phyloP scores from a whole-genome alignment of 257 asterid species.

The Lavandula angustifolia region DNA sequence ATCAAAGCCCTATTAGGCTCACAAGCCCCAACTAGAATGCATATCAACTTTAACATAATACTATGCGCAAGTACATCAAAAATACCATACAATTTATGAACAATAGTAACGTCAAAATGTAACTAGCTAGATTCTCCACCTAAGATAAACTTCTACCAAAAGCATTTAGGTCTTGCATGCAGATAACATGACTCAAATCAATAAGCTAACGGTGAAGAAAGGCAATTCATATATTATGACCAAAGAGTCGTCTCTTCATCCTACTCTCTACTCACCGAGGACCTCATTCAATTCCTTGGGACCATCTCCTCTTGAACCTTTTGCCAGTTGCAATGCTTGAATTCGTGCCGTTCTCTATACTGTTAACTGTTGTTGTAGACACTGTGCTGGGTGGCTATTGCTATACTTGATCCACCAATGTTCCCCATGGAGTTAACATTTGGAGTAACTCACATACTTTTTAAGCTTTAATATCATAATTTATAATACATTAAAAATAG shows the following conservation, averaged over 20 bases:
- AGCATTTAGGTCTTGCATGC: background rate
- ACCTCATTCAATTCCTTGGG: conserved; percentile 91
- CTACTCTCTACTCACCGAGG: conserved; percentile 95
- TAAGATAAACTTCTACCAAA: background rate
- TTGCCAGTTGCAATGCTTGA: conserved; percentile 60
- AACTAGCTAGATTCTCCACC: background rate
- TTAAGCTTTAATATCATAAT: too few species aligned
- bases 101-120: background rate
- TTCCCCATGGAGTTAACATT: conserved; percentile 45
- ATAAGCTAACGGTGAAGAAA: conserved; percentile 15
- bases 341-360: conserved; percentile 50
- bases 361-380: conserved; percentile 36
- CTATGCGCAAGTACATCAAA: conserved; percentile 63
- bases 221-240: conserved; percentile 44
- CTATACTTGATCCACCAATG: conserved; percentile 54
- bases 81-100: conserved; percentile 75
- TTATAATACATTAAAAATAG: too few species aligned
- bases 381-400: conserved; percentile 54
- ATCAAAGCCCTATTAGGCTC: background rate
- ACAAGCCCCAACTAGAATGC: background rate
- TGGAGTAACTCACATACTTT: too few species aligned
- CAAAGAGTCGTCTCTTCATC: conserved; percentile 92
- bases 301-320: conserved; percentile 95
- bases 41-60: background rate
- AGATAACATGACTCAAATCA: conserved; percentile 8